Evolutionary conservation across 2,329 filamentous ascomycete species (phyloP).

Genomic region (Aspergillus pseudotamarii): DNA sequence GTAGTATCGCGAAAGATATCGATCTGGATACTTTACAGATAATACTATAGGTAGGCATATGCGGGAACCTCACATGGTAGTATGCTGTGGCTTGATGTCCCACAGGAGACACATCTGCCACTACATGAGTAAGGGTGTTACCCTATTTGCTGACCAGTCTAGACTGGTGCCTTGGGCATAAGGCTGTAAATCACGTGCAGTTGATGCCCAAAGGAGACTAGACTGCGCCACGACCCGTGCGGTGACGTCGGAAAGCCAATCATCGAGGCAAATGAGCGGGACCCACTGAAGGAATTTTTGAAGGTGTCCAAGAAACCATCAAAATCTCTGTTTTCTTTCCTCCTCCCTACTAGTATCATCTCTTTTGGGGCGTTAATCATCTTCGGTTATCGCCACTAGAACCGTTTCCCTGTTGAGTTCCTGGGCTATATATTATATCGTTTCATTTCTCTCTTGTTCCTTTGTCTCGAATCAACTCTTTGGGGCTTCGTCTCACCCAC

Average conservation of each 20-base stretch:
- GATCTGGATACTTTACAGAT: too few relatives aligned
- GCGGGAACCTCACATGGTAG: too few relatives aligned
- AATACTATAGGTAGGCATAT: too few relatives aligned
- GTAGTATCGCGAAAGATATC: too few relatives aligned
- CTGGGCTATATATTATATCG: slow-evolving; percentile 1
- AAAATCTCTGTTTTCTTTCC: slow-evolving; percentile 13
- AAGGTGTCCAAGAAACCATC: slow-evolving; percentile 4
- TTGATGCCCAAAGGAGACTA: slow-evolving; percentile 25
- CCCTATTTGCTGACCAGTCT: slow-evolving; percentile 4
- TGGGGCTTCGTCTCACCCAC: neutral
- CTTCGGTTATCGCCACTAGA: slow-evolving; percentile 1
- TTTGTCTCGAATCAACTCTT: neutral
- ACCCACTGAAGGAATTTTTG: slow-evolving; percentile 34
- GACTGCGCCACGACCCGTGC: slow-evolving; percentile 25
- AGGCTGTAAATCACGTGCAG: slow-evolving; percentile 22
- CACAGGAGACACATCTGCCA: neutral
- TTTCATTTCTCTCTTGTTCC: neutral
- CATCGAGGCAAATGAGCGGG: slow-evolving; percentile 3
- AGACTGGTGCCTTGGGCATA: slow-evolving; percentile 11
- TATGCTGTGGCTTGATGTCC: too few relatives aligned
- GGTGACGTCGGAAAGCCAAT: slow-evolving; percentile 34
- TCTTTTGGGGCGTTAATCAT: neutral
- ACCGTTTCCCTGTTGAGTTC: neutral
- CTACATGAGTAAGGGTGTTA: neutral
- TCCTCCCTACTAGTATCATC: slow-evolving; percentile 3